These are phyloP conservation scores for Pseudonectria buxi DNA, from an alignment of 2,329 filamentous ascomycete species.

Conservation along the genomic window DNA sequence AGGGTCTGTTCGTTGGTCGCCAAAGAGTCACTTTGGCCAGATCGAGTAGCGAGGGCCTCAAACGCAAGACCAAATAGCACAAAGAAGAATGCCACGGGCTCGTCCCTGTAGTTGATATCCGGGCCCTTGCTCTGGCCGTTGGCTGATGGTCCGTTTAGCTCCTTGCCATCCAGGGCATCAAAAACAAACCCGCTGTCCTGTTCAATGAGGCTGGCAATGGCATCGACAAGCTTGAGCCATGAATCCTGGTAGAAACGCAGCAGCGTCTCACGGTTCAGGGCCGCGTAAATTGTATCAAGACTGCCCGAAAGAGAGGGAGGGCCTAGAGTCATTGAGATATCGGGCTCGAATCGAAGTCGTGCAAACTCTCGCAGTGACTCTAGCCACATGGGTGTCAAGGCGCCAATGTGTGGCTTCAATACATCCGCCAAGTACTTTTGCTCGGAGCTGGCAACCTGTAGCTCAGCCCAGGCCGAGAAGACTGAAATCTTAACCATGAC, in stretches of 20 bases:
- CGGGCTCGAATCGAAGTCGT: slow-evolving; percentile 86
- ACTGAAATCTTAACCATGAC: slow-evolving; percentile 99
- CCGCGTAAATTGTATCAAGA: slow-evolving; percentile 89
- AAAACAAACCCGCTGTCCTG: slow-evolving; percentile 98
- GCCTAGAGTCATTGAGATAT: slow-evolving; percentile 86
- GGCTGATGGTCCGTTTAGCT: slow-evolving; percentile 39
- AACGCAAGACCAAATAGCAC: slow-evolving; percentile 95
- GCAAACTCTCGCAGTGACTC: slow-evolving; percentile 91
- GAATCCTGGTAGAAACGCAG: slow-evolving; percentile 95
- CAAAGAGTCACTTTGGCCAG: slow-evolving; percentile 43
- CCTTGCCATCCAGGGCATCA: slow-evolving; percentile 87
- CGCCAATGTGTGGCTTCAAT: slow-evolving; percentile 82
- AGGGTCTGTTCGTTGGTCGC: slow-evolving; percentile 72
- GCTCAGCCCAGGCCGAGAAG: slow-evolving; percentile 93
- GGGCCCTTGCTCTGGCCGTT: slow-evolving; percentile 54
- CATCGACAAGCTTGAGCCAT: slow-evolving; percentile 94
- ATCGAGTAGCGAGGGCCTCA: slow-evolving; percentile 82
- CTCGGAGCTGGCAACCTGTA: slow-evolving; percentile 91
- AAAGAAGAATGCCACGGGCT: slow-evolving; percentile 98
- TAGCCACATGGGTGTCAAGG: slow-evolving; percentile 86
- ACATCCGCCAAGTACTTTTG: slow-evolving; percentile 86
- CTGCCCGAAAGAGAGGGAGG: slow-evolving; percentile 76
- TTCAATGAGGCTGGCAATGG: slow-evolving; percentile 93
- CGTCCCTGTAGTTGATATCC: slow-evolving; percentile 95
- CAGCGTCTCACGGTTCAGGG: slow-evolving; percentile 86